phyloP scores from a whole-genome alignment of 2,329 filamentous ascomycete species.

The Drechslerella dactyloides region DNA sequence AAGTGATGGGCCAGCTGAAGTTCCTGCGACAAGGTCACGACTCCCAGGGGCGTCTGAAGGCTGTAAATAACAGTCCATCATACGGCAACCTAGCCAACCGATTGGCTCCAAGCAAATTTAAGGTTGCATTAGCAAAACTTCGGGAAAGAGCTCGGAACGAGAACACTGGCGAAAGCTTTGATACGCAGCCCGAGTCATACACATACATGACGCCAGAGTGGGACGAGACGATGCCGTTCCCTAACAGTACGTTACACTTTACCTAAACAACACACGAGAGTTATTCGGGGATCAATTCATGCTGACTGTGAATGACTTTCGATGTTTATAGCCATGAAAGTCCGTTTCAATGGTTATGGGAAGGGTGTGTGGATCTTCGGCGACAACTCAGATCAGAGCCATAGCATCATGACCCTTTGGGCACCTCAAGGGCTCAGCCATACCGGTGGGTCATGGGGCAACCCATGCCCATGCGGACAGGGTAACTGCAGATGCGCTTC shows the following conservation, averaged over 20 bases:
- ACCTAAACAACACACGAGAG: conserved; percentile 13
- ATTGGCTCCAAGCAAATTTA: conserved; percentile 45
- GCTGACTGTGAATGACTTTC: not conserved
- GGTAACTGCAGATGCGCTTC: conserved; percentile 25
- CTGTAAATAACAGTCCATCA: conserved; percentile 50
- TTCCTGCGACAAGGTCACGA: conserved; percentile 50
- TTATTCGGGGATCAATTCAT: not conserved
- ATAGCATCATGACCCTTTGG: conserved; percentile 39
- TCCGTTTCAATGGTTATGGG: conserved; percentile 45
- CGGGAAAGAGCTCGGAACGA: conserved; percentile 20
- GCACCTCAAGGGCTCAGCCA: conserved; percentile 33
- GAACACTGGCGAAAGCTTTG: conserved; percentile 37
- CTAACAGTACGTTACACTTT: conserved; percentile 47
- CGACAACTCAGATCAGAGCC: conserved; percentile 45
- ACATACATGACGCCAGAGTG: conserved; percentile 52
- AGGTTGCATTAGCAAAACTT: conserved; percentile 9
- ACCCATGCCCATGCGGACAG: conserved; percentile 30
- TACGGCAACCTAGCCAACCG: conserved; percentile 50
- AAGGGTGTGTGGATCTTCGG: conserved; percentile 46
- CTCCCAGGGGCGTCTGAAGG: conserved; percentile 51
- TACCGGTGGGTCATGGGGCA: conserved; percentile 29
- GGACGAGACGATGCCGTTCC: conserved; percentile 52
- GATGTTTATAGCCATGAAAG: conserved; percentile 40
- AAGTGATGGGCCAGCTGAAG: conserved; percentile 52
- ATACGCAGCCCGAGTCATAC: conserved; percentile 40